Evolutionary conservation across 441 rosid species (phyloP).

Genomic region (Breynia disticha): DNA sequence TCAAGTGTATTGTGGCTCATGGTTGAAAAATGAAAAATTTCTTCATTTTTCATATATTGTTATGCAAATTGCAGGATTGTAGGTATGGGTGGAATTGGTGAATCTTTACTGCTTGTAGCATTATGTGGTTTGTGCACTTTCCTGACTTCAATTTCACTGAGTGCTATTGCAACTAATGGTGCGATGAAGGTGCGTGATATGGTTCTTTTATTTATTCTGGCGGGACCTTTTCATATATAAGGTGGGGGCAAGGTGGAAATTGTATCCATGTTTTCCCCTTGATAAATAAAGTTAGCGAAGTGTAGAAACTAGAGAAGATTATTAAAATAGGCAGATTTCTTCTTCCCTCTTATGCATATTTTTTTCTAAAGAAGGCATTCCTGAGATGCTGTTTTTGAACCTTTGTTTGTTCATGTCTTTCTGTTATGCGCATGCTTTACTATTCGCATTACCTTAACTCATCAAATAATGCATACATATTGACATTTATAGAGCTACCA

Average conservation of each 20-base stretch:
- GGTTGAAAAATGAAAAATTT: background rate
- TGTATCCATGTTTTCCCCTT: no score
- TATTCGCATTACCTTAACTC: background rate
- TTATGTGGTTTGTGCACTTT: constrained; percentile 95
- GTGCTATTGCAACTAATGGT: constrained; percentile 99
- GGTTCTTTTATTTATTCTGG: background rate
- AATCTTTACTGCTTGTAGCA: constrained; percentile 66
- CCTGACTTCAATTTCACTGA: constrained; percentile 83
- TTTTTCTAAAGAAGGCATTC: background rate
- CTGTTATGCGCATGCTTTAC: background rate
- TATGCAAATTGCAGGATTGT: constrained; percentile 66
- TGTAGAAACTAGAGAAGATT: no score
- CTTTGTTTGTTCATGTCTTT: background rate
- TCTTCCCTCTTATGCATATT: no score
- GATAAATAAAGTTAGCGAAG: no score
- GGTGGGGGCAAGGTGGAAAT: no score
- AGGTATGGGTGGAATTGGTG: constrained; percentile 97
- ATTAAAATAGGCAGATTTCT: no score
- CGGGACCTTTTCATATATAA: no score
- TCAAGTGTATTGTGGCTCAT: background rate
- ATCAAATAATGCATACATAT: background rate
- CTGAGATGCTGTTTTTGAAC: no score
- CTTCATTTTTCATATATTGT: constrained; percentile 2
- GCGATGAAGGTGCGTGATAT: constrained; percentile 76
- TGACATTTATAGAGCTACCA: background rate